Evolutionary conservation across 2,329 filamentous ascomycete genomes (phyloP), one percentile per base, ranked within the genome.

Genomic region (Aspergillus sp.): DNA sequence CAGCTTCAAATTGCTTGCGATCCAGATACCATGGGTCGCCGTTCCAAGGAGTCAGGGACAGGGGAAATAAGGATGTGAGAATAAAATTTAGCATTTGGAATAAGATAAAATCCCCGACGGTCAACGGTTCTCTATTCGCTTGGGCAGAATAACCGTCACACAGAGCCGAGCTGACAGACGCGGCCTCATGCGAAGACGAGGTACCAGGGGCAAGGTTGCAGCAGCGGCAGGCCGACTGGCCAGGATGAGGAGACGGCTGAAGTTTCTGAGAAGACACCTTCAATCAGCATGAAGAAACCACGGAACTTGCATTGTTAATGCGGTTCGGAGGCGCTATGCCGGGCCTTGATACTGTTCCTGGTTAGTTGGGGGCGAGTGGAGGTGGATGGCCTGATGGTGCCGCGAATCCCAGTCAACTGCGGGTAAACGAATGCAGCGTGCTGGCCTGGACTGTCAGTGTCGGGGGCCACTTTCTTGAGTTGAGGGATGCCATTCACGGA

Each of bases 181-280:
- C 30, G 36, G 48, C 32, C 43, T 48, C 42, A 34, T 53, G 51
- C 22, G 34, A 41, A 24, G 48, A 53, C 43, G 53, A 60, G 58
- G 55, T 41, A 57, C 55, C 55, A 60, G 58, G 58, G 58, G 50
- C 51, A 57, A 57, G 54, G 57, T 47, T 53, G 42, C 49, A 55
- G 50, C 38, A 22, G 36, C n/a, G 38, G 55, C 43, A 38, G 32
- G 17, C 42, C 22, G 32, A 39, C 30, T 18, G 34, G 55, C 52
- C 43, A 15, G 42, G 18, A 49, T 48, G 54, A 59, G 42, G 39
- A 56, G 53, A 56, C 45, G 43, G 56, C 42, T 53, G 36, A 59
- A 59, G 24, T 44, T 50, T 56, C 36, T 32, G 26, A 34, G 22
- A 26, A 34, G 30, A 42, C 17, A 17, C 41, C 48, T 36, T 24